Base-by-base conservation (phyloP, 305 asterid genomes). In the Andrographis paniculata region DNA sequence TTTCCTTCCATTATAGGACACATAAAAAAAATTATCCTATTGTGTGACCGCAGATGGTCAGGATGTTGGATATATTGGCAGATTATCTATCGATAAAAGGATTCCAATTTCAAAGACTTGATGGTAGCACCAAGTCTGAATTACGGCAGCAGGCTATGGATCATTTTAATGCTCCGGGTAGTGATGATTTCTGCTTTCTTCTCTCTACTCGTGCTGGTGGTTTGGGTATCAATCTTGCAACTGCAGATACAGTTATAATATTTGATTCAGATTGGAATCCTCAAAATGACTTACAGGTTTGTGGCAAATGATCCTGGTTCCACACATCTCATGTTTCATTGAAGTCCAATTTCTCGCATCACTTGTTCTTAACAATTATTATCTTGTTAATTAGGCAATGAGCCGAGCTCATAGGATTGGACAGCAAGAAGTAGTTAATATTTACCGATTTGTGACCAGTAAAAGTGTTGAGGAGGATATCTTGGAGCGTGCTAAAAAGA, bases 181-280 rank as follows among this genome's bases (percentile, higher is more conserved):
- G 99, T 50, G 99, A 87, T 53, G 99, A 92, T 66, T 92, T 92
- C 71, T 92, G 99, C 73, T 92, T 92, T 71, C 99, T 92, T 71
- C 95, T 92, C 47, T 92, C 99, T 13, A 92, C 99, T 41, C 95
- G 99, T 56, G 99, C 99, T 9, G 99, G 99, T 65, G 99, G 99
- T 49, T 71, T 92, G 81, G 99, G 99, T 61, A 92, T 92, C 53
- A 92, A 92, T 74, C 97, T 92, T 52, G 99, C 99, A 33, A 92
- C 99, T 50, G 99, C 99, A 22, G 99, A 92, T 72, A 92, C 99
- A 9, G 99, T 92, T 47, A 92, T 92, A 64, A 92, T 92, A 65
- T 92, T 92, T 73, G 99, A 92, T 77, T 92, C 97, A 38, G 99
- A 92, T 64, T 92, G 99, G 99, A 92, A 92, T 63, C 99, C 99